Percentiles rank a stretch among this genome's conserved stretches.
Evolutionary conservation across 2,329 filamentous ascomycete genomes (phyloP).

Genomic region (Botrytis fragariae): DNA sequence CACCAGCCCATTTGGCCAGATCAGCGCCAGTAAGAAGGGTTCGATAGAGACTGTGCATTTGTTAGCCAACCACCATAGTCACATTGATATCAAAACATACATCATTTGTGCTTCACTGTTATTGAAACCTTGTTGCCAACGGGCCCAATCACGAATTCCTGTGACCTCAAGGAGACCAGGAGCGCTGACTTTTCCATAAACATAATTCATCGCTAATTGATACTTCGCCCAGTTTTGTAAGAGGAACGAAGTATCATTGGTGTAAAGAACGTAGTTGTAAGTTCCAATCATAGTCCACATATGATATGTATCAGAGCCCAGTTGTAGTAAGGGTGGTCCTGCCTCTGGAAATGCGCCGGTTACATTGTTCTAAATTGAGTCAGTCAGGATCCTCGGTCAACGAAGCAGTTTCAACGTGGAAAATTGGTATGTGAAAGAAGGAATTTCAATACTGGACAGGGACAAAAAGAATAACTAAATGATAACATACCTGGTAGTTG

Average conservation of each 20-base stretch:
- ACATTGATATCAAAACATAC: slow-evolving; percentile 17
- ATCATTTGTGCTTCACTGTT: slow-evolving; percentile 35
- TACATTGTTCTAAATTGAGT: slow-evolving; percentile 22
- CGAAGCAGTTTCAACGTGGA: too few relatives aligned
- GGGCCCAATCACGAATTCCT: slow-evolving; percentile 33
- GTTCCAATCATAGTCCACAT: slow-evolving; percentile 58
- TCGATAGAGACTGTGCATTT: slow-evolving; percentile 39
- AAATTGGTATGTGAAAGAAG: background rate
- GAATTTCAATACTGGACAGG: background rate
- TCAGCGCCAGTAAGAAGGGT: slow-evolving; percentile 48
- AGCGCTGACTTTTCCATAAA: slow-evolving; percentile 44
- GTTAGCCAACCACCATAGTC: background rate
- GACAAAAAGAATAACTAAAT: background rate
- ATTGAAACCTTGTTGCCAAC: slow-evolving; percentile 33
- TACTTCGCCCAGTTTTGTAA: slow-evolving; percentile 50
- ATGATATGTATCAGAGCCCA: slow-evolving; percentile 52
- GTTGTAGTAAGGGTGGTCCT: slow-evolving; percentile 30
- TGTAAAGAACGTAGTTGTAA: slow-evolving; percentile 57
- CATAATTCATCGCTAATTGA: slow-evolving; percentile 46
- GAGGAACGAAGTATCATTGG: slow-evolving; percentile 51
- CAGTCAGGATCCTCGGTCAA: background rate
- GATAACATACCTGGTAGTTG: slow-evolving; percentile 45
- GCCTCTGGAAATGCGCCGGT: slow-evolving; percentile 34
- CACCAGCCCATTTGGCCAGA: slow-evolving; percentile 44
- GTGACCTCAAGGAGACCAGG: slow-evolving; percentile 37